Base-by-base conservation (phyloP, 305 asterid species). In the Fraxinus albicans region DNA sequence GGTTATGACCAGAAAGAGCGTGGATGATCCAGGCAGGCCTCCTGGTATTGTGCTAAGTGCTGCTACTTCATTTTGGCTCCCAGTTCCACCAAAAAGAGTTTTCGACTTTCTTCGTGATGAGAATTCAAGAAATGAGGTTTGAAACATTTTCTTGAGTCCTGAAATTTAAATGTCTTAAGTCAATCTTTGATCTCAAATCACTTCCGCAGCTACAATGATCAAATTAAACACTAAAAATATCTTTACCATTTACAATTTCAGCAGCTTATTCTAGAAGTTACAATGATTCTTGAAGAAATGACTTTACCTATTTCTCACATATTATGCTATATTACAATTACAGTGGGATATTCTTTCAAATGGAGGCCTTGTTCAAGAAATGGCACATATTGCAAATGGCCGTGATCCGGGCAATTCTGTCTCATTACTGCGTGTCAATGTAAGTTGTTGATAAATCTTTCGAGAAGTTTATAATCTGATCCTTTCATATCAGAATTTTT, bases 311-410 rank as follows among this genome's bases (percentile, higher is more conserved):
- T 70, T 70, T 31, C 40, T 27, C 21, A 70, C 21, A n/a, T 55
- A 7, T 83, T 6, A 35, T 10, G 15, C 10, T 35, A 13, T 36
- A 25, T 65, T 76, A 4, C 38, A 7, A 23, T 78, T 86, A 19
- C 83, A 96, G 99, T 96, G 99, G 99, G 99, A 96, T 84, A 96
- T 96, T 76, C 95, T 96, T 17, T 96, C 99, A 4, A 95, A 95
- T 67, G 99, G 98, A 55, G 99, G 97, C 65, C 95, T 93, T 31
- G 99, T 92, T 82, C 99, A 96, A 93, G 98, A 96, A 89, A 96
- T 96, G 98, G 98, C 98, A 4, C 99, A 96, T 72, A 94, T 94
- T 58, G 98, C 99, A 21, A 96, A 94, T 80, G 99, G 99, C 63
- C 98, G 97, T 9, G 95, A 96, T 82, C 97, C 96, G 0, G 96